These are phyloP conservation scores for Schwanniomyces vanrijiae DNA, from an alignment of 805 yeast species.

Conservation along the genomic window DNA sequence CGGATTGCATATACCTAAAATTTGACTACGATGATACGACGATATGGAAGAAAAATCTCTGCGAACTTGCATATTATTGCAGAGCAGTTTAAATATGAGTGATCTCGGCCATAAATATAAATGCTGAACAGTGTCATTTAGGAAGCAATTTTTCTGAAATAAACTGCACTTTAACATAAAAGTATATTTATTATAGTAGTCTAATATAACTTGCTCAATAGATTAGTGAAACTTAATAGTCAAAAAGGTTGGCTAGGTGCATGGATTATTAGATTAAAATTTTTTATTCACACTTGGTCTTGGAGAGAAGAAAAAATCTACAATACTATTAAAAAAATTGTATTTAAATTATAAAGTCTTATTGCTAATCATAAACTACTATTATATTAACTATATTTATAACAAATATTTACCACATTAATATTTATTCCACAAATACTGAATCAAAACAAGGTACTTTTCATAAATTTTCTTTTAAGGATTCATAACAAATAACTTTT, in stretches of 20 bases:
- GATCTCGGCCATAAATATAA: slow-evolving; percentile 1
- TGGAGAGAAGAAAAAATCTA: not conserved
- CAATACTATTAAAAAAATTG: not conserved
- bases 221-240: not conserved
- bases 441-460: too few species aligned
- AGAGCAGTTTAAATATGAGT: slow-evolving; percentile 1
- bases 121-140: not conserved
- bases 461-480: too few species aligned
- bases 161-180: not conserved
- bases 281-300: not conserved
- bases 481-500: too few species aligned
- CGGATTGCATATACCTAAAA: slow-evolving; percentile 3
- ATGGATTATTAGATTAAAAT: not conserved
- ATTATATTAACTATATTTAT: too few species aligned
- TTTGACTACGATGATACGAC: slow-evolving; percentile 2
- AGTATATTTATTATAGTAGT: not conserved
- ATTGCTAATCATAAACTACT: not conserved
- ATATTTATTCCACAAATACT: too few species aligned
- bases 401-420: too few species aligned
- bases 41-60: slow-evolving; percentile 1
- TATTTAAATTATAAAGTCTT: not conserved
- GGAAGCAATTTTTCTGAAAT: not conserved
- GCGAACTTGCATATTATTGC: not conserved
- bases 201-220: not conserved
- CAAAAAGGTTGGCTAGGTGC: not conserved